Evolutionary conservation across 805 yeast species (phyloP), one percentile per base, ranked within the genome.

Genomic region (Myxozyma geophila): DNA sequence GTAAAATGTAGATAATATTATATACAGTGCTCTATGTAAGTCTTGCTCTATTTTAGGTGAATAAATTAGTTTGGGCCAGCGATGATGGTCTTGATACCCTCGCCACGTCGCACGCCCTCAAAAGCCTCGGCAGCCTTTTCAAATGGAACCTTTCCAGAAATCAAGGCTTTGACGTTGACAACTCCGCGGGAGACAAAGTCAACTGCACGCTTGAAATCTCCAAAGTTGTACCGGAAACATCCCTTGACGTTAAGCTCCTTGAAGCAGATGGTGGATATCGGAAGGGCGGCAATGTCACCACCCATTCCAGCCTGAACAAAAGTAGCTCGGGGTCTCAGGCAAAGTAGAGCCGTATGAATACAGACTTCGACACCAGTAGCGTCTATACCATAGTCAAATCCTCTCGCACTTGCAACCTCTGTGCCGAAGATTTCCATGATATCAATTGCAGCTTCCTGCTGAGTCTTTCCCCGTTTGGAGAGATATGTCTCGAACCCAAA

Each of bases 261-360:
- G 36, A 64, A 60, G 54, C 87, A 83, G 57, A 90, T 77, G 62
- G 81, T 83, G 5, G 89, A 83, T 70, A 90, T 83, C 59, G 96
- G 96, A 81, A 91, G 86, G 60, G 81, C 81, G 62, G 89, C 81
- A 48, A 82, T 79, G 49, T 84, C 86, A 49, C 81, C 83, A 21
- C 96, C 92, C 85, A 88, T 88, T 47, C 97, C 97, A 37, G 89
- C 92, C 75, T 90, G 96, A 35, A 89, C 91, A 70, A 81, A 85
- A 53, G 86, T 80, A 23, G 96, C 96, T 59, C 89, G 90, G 37
- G 85, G 79, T 54, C 78, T 82, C 62, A 89, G 78, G 44, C 84
- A 79, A 52, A 81, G 77, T 50, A 90, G 81, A 54, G 90, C 93
- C 67, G 85, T 80, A 64, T 84, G 81, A 63, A 89, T 87, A 70